phyloP scores from a whole-genome alignment of 1,284 basidiomycete genomes.

The Cutaneotrichosporon curvatum region DNA sequence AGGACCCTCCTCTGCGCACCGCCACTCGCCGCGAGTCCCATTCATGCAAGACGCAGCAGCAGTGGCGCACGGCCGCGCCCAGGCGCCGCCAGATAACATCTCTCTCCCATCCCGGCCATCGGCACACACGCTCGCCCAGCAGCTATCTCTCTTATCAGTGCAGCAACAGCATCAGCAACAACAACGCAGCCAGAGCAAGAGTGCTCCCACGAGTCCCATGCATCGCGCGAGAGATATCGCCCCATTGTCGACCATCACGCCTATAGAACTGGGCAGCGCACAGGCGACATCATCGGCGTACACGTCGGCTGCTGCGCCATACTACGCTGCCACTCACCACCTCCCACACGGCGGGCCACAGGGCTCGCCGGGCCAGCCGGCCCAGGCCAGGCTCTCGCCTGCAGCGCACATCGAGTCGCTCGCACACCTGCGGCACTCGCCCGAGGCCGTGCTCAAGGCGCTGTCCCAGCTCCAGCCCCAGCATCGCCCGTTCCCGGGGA shows the following conservation, averaged over 20 bases:
- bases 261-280: constrained; percentile 7
- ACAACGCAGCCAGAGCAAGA: constrained; percentile 4
- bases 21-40: not conserved
- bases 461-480: constrained; percentile 5
- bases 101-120: not conserved
- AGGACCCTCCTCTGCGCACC: too few relatives aligned
- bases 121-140: constrained; percentile 1
- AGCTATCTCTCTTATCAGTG: not conserved
- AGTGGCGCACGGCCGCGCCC: not conserved
- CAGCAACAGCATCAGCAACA: too few relatives aligned
- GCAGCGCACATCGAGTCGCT: constrained; percentile 1
- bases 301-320: not conserved
- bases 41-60: not conserved
- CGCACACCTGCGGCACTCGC: not conserved
- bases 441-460: constrained; percentile 6
- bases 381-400: not conserved
- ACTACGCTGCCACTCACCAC: too few relatives aligned
- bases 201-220: constrained; percentile 11
- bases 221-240: constrained; percentile 4
- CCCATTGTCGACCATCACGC: constrained; percentile 10
- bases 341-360: too few relatives aligned
- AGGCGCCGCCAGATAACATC: not conserved
- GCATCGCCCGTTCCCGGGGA: not conserved
- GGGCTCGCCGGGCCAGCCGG: not conserved
- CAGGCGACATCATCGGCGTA: not conserved